Evolutionary conservation across 129 eudicot genomes (phyloP), one percentile per base, ranked within the genome.

Genomic region (Artemisia argyi): DNA sequence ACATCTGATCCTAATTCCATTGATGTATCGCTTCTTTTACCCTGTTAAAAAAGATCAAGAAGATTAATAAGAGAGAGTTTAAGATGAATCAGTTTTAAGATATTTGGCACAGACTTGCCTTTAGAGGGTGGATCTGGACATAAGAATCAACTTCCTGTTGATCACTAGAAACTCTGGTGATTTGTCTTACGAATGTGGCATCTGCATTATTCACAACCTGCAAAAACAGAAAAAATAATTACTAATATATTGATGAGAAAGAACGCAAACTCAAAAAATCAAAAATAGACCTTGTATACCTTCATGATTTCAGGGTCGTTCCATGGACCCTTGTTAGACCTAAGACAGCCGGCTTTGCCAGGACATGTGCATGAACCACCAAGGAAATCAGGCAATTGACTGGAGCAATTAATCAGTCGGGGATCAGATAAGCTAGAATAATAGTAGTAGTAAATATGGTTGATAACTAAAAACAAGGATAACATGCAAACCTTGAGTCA

Each of bases 321-420:
- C 97, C 97, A 92, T 49, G 97, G 97, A 68, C 97, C 97, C 85
- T 58, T 81, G 76, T 86, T 89, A 77, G 97, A 84, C 78, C 87
- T 75, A 65, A 92, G 91, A 73, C 97, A 92, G 68, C 97, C 94
- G 42, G 78, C 86, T 61, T 92, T 94, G 53, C 61, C 82, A 65
- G 86, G 52, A 81, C 97, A 92, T 5, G 88, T 64, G 81, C 97
- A 92, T 13, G 94, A 73, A 50, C 97, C 97, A 69, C 97, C 96
- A 79, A 92, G 84, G 77, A 92, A 92, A 72, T 92, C 97, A 49
- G 97, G 97, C 80, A 92, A 79, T 71, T 92, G 94, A 70, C 97
- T 91, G 92, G 18, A 24, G 20, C 63, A 57, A 60, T 56, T 12
- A 17, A 77, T 59, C 15, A 19, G 14, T 66, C 63, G 74, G 18